Evolutionary conservation across 2,329 filamentous ascomycete genomes (phyloP).

Genomic region (Fusarium burgessii): DNA sequence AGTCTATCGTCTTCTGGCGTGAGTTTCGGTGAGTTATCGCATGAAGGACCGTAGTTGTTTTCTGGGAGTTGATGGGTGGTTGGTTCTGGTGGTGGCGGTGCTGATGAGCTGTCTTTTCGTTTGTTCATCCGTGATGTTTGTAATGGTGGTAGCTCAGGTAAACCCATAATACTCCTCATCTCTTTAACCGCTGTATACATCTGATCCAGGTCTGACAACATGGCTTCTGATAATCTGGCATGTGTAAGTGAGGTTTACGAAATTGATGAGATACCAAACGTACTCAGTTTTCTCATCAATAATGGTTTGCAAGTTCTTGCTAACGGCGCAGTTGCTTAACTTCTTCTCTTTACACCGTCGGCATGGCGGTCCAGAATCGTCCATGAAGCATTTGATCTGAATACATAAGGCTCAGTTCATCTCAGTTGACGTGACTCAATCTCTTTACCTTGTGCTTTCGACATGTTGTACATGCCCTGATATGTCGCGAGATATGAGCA

Average conservation of each 20-base stretch:
- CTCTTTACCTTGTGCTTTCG: constrained; percentile 56
- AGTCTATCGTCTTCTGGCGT: constrained; percentile 51
- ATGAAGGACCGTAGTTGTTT: constrained; percentile 42
- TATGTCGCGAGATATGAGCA: constrained; percentile 54
- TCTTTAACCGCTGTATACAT: constrained; percentile 43
- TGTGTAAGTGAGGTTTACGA: fast-evolving
- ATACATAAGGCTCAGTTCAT: fast-evolving
- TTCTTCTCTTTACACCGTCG: constrained; percentile 53
- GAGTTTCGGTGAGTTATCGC: constrained; percentile 46
- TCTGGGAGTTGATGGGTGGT: constrained; percentile 1
- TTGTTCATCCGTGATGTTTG: constrained; percentile 31
- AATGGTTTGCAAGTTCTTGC: constrained; percentile 57
- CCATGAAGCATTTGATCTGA: constrained; percentile 58
- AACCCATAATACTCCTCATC: constrained; percentile 39
- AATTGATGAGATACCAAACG: fast-evolving
- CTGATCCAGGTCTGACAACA: constrained; percentile 43
- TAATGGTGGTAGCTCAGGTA: constrained; percentile 40
- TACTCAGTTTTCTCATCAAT: constrained; percentile 57
- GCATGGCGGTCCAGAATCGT: constrained; percentile 55
- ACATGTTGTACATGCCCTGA: constrained; percentile 57
- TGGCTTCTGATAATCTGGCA: constrained; percentile 23
- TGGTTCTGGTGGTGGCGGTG: background rate
- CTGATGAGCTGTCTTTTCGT: constrained; percentile 16
- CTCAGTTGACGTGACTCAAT: fast-evolving
- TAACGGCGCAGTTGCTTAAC: constrained; percentile 54